Evolutionary conservation across 2,329 filamentous ascomycete species (phyloP), one percentile per base, ranked within the genome.

Genomic region (Phaeosphaeriaceae sp.): DNA sequence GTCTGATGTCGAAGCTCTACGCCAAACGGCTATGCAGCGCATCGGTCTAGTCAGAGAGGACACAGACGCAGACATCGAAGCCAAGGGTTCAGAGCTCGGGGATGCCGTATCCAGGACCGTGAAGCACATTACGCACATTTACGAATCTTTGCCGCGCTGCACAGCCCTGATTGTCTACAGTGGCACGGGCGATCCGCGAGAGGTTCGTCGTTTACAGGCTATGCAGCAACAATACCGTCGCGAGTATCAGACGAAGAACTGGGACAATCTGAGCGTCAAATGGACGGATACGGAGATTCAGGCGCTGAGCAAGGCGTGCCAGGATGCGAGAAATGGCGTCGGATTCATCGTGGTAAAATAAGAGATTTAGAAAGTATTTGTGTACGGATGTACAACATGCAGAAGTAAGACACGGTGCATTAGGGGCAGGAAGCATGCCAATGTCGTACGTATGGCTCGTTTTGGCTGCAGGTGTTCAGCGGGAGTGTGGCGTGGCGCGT

Each of bases 201-300:
- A 86, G 54, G 79, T 87, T 45, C 76, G 80, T 42, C 81, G 84
- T 25, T 72, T 89, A 65, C 85, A 88, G 67, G 78, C 76, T 1
- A 78, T 87, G 78, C 84, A 88, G 55, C 80, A 82, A 64, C 78
- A 78, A 54, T 86, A 85, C 70, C 83, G 83, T 54, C 79, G 82
- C 53, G 87, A 89, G 67, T 88, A 84, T 67, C 78, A 81, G 55
- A 81, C 82, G 20, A 85, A 84, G 74, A 88, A 88, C 22, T 89
- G 87, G 87, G 84, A 89, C 70, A 79, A 88, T 58, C 68, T 89
- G 61, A 85, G 78, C 51, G 84, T 89, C 40, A 83, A 86, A 67
- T 89, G 87, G 87, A 88, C 87, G 20, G 87, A 89, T 75, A 79
- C 78, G 2, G 87, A 89, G 69, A 84, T 88, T 63, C 86, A 88